Evolutionary conservation across 1,139 yeast genomes (phyloP).

Genomic region (Taphrina flavorubra): DNA sequence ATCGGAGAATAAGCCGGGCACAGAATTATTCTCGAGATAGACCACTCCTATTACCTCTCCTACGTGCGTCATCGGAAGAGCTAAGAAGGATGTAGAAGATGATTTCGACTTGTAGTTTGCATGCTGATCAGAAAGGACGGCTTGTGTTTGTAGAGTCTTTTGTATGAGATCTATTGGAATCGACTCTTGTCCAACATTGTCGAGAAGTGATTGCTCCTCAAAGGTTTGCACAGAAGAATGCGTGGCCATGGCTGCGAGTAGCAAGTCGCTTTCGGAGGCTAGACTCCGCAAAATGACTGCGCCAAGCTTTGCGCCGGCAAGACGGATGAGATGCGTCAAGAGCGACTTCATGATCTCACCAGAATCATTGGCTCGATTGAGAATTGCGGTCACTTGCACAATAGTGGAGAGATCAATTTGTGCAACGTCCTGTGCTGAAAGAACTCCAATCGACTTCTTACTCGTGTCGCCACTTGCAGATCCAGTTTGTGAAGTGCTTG

Average conservation of each 20-base stretch:
- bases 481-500: neutral
- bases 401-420: slow-evolving; percentile 18
- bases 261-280: neutral
- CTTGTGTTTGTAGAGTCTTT: neutral
- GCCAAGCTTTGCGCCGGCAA: slow-evolving; percentile 24
- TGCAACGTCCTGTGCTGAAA: neutral
- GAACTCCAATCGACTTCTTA: no score
- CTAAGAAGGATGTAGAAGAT: neutral
- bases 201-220: neutral
- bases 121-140: neutral
- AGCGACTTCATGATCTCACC: slow-evolving; percentile 5
- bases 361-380: slow-evolving; percentile 3
- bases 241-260: slow-evolving; percentile 1
- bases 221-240: neutral
- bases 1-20: slow-evolving; percentile 5
- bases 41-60: slow-evolving; percentile 5
- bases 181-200: neutral
- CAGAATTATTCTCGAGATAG: slow-evolving; percentile 13
- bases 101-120: neutral
- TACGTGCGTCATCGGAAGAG: neutral
- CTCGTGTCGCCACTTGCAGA: no score
- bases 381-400: slow-evolving; percentile 6
- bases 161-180: neutral
- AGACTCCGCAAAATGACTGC: neutral
- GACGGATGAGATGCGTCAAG: slow-evolving; percentile 9